Conservation (phyloP, 768 basidiomycete genomes). For the Agrocybe praecox region DNA sequence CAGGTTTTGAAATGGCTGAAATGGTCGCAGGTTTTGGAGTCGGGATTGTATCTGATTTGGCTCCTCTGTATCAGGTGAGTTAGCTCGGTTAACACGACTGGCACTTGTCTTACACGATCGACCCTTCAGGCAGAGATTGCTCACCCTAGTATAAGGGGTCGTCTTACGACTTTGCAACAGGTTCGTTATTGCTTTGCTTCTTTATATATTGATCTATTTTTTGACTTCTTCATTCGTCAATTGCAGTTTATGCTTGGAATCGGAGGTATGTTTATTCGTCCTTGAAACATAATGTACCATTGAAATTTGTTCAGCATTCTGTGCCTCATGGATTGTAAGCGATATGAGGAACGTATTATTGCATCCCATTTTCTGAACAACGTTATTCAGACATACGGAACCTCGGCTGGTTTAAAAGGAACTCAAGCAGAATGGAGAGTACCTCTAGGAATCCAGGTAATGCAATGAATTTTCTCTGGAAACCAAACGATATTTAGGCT, state of each 20-base stretch:
- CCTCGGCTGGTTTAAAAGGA: conserved; percentile 38
- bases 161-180: conserved; percentile 55
- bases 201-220: background rate
- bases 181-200: background rate
- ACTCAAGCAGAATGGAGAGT: conserved; percentile 51
- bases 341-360: background rate
- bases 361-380: background rate
- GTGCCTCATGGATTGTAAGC: conserved; percentile 49
- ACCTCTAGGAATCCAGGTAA: conserved; percentile 45
- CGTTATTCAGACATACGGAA: conserved; percentile 37
- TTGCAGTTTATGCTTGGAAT: conserved; percentile 50
- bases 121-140: conserved; percentile 50
- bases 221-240: background rate
- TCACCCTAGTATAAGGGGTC: conserved; percentile 56
- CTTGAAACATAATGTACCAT: background rate
- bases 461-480: background rate
- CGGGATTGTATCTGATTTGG: conserved; percentile 51
- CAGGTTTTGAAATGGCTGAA: background rate
- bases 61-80: conserved; percentile 51
- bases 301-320: conserved; percentile 33
- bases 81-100: background rate
- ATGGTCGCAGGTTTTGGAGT: conserved; percentile 35
- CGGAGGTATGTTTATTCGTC: conserved; percentile 28
- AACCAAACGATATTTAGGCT: background rate
- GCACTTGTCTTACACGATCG: background rate